Conservation (phyloP, 1,139 yeast species). For the Scheffersomyces quercinus region DNA sequence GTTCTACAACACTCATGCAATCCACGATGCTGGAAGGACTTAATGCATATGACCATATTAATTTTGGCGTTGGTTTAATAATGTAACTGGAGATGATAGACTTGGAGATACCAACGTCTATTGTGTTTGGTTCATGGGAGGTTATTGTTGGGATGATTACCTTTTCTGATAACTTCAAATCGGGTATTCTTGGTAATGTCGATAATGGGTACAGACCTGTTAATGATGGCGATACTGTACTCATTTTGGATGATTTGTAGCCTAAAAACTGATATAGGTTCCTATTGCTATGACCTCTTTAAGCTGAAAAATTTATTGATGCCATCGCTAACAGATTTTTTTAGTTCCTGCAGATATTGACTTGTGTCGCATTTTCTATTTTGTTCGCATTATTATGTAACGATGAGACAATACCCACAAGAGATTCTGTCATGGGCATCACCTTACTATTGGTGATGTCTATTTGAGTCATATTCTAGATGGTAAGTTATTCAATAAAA, state of each 20-base stretch:
- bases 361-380: no score
- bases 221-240: slow-evolving; percentile 20
- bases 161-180: slow-evolving; percentile 29
- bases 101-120: slow-evolving; percentile 72
- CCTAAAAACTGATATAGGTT: no score
- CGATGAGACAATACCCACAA: no score
- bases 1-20: slow-evolving; percentile 40
- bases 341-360: no score
- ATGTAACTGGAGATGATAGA: slow-evolving; percentile 72
- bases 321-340: background rate
- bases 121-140: slow-evolving; percentile 25
- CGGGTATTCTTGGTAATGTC: slow-evolving; percentile 44
- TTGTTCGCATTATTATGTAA: no score
- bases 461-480: no score
- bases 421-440: no score
- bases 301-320: slow-evolving; percentile 1
- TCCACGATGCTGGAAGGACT: slow-evolving; percentile 59
- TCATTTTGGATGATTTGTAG: background rate
- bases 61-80: slow-evolving; percentile 77
- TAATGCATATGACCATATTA: slow-evolving; percentile 71
- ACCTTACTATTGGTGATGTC: no score
- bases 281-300: no score
- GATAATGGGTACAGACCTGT: slow-evolving; percentile 40
- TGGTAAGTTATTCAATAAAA: no score
- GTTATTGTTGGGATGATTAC: slow-evolving; percentile 31